Evolutionary conservation across 129 eudicot species (phyloP), one percentile per base, ranked within the genome.

Genomic region (Apium graveolens): DNA sequence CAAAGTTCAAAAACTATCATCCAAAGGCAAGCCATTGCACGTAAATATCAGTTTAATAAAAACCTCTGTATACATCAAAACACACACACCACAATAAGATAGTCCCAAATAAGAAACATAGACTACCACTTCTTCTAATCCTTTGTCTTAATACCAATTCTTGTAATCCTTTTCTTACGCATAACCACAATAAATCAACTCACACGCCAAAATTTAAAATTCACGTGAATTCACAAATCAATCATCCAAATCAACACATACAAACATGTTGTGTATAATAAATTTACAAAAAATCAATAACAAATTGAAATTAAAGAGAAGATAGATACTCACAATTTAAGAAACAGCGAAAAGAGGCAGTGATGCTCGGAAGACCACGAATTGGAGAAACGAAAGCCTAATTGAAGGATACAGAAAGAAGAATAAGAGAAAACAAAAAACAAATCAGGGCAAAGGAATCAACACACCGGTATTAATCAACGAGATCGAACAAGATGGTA

Each of bases 381-480:
- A 35, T 18, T 17, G 74, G 27, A 70, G 45, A 34, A 3, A 70
- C 10, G 74, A 70, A 44, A 44, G 4, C 48, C 48, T 44, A 44
- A 44, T 44, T 44, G 48, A 3, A 44, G 48, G 48, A 44, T 44
- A 44, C 16, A 44, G 3, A 70, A 70, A 70, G 44, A 70, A 70
- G 27, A 17, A 70, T 34, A 39, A 34, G 74, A 70, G 44, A 34
- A 70, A 37, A 70, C 45, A 70, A 70, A 18, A 21, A 16, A 35
- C 45, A 70, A 70, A 70, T 70, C 27, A 70, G 74, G 44, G 27
- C 29, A 69, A 70, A 65, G 68, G 68, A 70, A 70, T 70, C 44
- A 70, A 70, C 43, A 70, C 45, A 70, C 74, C 68, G 12, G 5
- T 42, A 32, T 34, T 35, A 31, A 34, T 34, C 5, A 20, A 70